Percentiles rank a stretch among this genome's conserved stretches.
Conservation (phyloP, 2,329 filamentous ascomycete species). For the Apiospora marii region DNA sequence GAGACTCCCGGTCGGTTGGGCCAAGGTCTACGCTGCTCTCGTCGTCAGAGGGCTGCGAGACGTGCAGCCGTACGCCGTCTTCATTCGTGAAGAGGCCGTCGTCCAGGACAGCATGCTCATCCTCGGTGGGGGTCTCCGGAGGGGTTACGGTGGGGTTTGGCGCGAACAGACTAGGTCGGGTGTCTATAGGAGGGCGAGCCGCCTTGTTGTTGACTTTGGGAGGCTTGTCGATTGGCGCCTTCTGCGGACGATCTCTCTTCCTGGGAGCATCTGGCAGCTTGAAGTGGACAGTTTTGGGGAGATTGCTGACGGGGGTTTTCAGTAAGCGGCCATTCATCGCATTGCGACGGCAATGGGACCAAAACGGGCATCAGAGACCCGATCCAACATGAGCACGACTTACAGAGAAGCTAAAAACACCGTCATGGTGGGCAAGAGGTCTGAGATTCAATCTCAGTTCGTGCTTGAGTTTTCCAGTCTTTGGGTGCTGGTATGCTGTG, state of each 20-base stretch:
- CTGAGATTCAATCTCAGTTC: neutral
- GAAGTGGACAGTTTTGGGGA: constrained; percentile 93
- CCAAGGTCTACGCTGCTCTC: constrained; percentile 47
- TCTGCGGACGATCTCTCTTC: constrained; percentile 43
- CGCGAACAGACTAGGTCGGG: constrained; percentile 62
- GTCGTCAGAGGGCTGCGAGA: constrained; percentile 46
- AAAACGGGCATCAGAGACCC: neutral
- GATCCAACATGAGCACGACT: constrained; percentile 34
- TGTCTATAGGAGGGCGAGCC: constrained; percentile 41
- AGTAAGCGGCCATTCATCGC: neutral
- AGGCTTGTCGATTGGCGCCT: constrained; percentile 41
- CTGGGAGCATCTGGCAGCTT: constrained; percentile 66
- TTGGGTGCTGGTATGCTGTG: neutral
- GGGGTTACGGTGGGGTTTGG: constrained; percentile 58
- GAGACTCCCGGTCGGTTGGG: constrained; percentile 76
- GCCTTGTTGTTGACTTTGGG: constrained; percentile 39
- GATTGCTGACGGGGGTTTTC: constrained; percentile 67
- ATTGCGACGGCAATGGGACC: neutral
- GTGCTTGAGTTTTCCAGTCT: constrained; percentile 14
- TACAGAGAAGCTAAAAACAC: constrained; percentile 60
- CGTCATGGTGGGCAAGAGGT: constrained; percentile 50
- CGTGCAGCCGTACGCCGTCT: constrained; percentile 64
- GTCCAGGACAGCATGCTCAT: constrained; percentile 43
- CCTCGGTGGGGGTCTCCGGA: constrained; percentile 62
- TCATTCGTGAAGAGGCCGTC: constrained; percentile 63